phyloP scores from a whole-genome alignment of 345 rosid species.

The Melaleuca quinquenervia region DNA sequence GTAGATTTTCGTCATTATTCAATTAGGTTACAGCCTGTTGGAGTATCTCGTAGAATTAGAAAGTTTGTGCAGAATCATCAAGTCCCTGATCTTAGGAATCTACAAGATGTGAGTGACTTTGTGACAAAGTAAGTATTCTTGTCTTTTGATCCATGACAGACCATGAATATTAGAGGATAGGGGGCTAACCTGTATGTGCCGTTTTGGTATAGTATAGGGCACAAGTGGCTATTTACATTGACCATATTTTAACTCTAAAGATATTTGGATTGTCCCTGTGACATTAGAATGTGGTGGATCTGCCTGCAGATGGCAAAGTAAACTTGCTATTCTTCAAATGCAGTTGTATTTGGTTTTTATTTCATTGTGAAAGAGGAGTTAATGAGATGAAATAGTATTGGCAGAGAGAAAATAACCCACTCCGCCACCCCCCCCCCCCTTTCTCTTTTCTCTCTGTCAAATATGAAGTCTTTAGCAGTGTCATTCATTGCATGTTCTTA shows the following conservation, averaged over 20 bases:
- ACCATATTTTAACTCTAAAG: neutral
- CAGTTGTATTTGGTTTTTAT: neutral
- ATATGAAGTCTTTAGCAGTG: neutral
- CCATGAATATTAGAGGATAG: neutral
- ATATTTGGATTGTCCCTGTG: neutral
- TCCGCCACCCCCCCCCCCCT: neutral
- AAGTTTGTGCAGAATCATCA: conserved; percentile 84
- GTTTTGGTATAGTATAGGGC: neutral
- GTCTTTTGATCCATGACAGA: neutral
- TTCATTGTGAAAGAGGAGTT: neutral
- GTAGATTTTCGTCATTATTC: conserved; percentile 90
- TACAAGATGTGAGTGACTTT: conserved; percentile 88
- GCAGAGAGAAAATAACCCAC: neutral
- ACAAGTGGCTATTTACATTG: neutral
- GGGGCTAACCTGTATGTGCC: neutral
- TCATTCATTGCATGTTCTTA: neutral
- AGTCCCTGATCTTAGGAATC: conserved; percentile 78
- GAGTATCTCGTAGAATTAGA: conserved; percentile 78
- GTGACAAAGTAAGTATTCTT: conserved; percentile 60
- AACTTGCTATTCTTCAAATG: neutral
- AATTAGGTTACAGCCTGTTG: conserved; percentile 76
- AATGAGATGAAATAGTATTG: neutral
- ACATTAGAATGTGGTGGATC: neutral
- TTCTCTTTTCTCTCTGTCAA: neutral
- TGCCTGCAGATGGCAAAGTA: neutral